A percentile compares a stretch with the other conserved stretches of the same genome.
phyloP scores from a whole-genome alignment of 192 early-diverging fungal species.

The Phycomyces nitens region DNA sequence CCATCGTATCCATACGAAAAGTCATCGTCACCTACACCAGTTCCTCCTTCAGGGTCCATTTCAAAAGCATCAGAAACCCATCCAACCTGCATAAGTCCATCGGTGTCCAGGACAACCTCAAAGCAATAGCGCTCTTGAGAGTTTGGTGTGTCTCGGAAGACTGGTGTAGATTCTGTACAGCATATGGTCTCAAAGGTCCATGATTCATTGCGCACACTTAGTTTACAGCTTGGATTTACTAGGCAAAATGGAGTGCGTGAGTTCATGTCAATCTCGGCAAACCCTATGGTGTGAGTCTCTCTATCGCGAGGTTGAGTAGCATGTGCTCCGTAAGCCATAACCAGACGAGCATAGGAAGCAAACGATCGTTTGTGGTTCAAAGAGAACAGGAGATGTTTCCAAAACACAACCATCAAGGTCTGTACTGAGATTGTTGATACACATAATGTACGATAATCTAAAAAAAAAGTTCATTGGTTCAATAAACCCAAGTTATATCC shows the following conservation, averaged over 20 bases:
- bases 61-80: conserved; percentile 46
- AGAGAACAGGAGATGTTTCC: not conserved
- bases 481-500: not conserved
- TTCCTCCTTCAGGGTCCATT: conserved; percentile 64
- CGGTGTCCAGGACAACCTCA: conserved; percentile 51
- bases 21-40: conserved; percentile 65
- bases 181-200: conserved; percentile 35
- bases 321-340: conserved; percentile 7
- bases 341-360: conserved; percentile 13
- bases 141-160: not conserved
- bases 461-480: not conserved
- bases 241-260: conserved; percentile 16
- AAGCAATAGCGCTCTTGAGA: conserved; percentile 25
- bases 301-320: not conserved
- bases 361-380: conserved; percentile 2
- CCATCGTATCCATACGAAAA: conserved; percentile 68
- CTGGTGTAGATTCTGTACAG: conserved; percentile 16
- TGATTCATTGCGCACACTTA: conserved; percentile 28
- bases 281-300: not conserved
- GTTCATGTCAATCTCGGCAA: conserved; percentile 14
- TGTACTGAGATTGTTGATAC: not conserved
- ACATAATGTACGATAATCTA: not conserved
- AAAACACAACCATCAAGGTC: not conserved
- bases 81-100: conserved; percentile 66
- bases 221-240: conserved; percentile 17